These are phyloP conservation scores for Xylariaceae sp. DNA, from an alignment of 2,329 filamentous ascomycete species.

Conservation along the genomic window DNA sequence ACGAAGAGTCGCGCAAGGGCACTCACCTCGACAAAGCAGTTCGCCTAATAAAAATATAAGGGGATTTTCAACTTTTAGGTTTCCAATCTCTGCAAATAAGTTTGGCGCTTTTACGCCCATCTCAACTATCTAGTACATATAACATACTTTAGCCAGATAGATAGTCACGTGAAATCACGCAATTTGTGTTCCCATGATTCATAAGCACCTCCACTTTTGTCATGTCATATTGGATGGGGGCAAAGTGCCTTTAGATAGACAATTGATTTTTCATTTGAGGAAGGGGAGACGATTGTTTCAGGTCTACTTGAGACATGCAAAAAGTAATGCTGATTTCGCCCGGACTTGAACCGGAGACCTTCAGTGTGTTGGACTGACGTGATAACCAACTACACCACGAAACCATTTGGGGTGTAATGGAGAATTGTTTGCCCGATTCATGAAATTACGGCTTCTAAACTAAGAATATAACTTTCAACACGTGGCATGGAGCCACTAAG, in stretches of 20 bases:
- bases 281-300: no score
- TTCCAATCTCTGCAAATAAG: background rate
- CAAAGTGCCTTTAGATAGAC: no score
- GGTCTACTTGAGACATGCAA: background rate
- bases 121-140: background rate
- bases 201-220: background rate
- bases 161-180: conserved; percentile 32
- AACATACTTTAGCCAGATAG: background rate
- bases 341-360: conserved; percentile 46
- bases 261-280: background rate
- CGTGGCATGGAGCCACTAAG: no score
- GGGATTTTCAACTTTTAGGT: no score
- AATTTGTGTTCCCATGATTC: conserved; percentile 6
- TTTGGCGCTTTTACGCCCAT: background rate
- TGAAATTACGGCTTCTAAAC: no score
- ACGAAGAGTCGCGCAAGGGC: no score
- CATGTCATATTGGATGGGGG: background rate
- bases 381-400: conserved; percentile 54
- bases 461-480: no score
- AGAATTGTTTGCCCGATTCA: no score
- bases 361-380: conserved; percentile 55
- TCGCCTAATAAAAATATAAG: no score
- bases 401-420: conserved; percentile 28
- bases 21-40: no score
- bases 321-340: conserved; percentile 35